A percentile compares a stretch with the other conserved stretches of the same genome.
These are phyloP conservation scores for Aspergillus bertholletiae DNA, from an alignment of 495 filamentous ascomycete species.

Conservation along the genomic window DNA sequence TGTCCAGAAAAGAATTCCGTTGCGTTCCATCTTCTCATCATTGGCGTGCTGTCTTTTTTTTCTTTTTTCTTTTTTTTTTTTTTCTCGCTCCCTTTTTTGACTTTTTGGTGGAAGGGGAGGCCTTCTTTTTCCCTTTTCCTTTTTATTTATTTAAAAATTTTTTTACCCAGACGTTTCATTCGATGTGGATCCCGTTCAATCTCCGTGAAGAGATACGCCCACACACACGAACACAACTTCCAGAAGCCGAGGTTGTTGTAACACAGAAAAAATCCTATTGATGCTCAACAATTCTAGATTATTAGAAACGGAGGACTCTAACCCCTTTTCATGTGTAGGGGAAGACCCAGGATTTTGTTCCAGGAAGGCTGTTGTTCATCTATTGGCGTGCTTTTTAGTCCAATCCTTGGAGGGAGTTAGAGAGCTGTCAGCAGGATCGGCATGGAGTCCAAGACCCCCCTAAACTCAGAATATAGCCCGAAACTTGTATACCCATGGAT, in stretches of 20 bases:
- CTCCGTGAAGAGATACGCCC: not conserved
- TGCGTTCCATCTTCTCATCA: not conserved
- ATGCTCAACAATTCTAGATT: not conserved
- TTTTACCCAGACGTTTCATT: constrained; percentile 2
- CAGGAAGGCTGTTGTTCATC: no score
- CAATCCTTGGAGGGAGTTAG: no score
- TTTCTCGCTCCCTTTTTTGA: not conserved
- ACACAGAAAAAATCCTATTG: not conserved
- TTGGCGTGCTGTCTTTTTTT: no score
- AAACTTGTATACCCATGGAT: constrained; percentile 5
- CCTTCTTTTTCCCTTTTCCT: not conserved
- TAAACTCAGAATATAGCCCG: not conserved
- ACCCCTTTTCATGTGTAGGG: not conserved
- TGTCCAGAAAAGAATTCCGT: not conserved
- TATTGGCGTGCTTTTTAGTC: no score
- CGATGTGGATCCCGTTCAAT: constrained; percentile 1
- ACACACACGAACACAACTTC: not conserved
- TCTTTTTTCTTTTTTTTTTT: no score
- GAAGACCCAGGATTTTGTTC: no score
- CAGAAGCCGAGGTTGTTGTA: not conserved
- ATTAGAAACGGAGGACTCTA: not conserved
- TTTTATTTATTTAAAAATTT: constrained; percentile 5
- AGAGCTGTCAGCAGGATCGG: constrained; percentile 1
- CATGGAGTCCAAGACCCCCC: not conserved
- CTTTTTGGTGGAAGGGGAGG: not conserved